Conservation (phyloP, 208 protist genomes). For the Wallacemonas sp. region DNA sequence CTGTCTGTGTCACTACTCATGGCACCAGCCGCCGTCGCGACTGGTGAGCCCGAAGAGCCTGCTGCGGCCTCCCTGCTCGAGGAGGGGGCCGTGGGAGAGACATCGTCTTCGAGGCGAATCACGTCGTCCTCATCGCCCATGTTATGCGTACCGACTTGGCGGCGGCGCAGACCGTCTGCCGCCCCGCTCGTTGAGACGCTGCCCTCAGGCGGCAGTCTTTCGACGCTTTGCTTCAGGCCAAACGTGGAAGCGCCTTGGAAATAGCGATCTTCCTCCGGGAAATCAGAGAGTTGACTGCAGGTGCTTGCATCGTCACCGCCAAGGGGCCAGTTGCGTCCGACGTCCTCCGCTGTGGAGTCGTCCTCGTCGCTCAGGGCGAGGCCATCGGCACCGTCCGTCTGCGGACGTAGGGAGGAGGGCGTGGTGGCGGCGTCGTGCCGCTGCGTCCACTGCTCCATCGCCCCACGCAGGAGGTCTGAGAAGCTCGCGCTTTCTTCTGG, state of each 20-base stretch:
- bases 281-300: slow-evolving; percentile 11
- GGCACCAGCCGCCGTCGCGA: no score
- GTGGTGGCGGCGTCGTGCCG: slow-evolving; percentile 27
- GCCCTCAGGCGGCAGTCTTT: background rate
- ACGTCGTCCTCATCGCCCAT: background rate
- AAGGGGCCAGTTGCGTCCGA: slow-evolving; percentile 2
- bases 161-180: background rate
- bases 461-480: slow-evolving; percentile 49
- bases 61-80: no score
- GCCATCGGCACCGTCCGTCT: slow-evolving; percentile 6
- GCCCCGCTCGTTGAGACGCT: background rate
- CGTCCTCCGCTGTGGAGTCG: slow-evolving; percentile 15
- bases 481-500: slow-evolving; percentile 37
- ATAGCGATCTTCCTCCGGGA: slow-evolving; percentile 9
- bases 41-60: no score
- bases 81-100: background rate
- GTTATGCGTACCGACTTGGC: background rate
- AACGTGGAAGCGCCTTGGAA: background rate
- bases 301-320: slow-evolving; percentile 12
- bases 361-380: background rate
- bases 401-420: background rate
- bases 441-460: slow-evolving; percentile 47
- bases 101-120: slow-evolving; percentile 5
- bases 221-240: slow-evolving; percentile 7
- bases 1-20: slow-evolving; percentile 24